Evolutionary conservation across 352 stramenopile species (phyloP), one percentile per base, ranked within the genome.

Genomic region (Globisporangium paddicum): DNA sequence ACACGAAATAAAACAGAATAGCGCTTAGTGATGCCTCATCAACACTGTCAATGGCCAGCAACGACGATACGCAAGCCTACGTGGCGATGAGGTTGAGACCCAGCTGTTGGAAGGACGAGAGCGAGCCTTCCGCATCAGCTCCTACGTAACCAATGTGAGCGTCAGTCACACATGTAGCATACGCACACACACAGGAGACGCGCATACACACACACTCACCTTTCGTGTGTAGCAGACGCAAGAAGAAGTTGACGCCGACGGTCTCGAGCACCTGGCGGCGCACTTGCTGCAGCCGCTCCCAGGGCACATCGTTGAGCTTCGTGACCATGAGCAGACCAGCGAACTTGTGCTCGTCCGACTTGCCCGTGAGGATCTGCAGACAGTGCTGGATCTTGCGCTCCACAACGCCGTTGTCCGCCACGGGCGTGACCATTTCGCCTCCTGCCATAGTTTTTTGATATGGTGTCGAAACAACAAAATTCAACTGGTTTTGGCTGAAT

Each of bases 261-360:
- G 67, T 87, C 14, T 73, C 65, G 11, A 93, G 68, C 45, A 93
- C 82, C 44, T 86, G 72, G 23, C 56, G 63, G 0, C 82, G 75
- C 65, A 93, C 60, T 37, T 74, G 60, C 60, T 78, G 73, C 47
- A 87, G 64, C 21, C 64, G 76, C 34, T 74, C 66, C 41, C 51
- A 51, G 19, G 75, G 60, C 21, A 92, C 58, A 8, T 79, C 62
- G 21, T 60, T 60, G 40, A 93, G 78, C 63, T 93, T 95, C 23
- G 86, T 89, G 73, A 93, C 64, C 86, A 95, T 95, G 37, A 93
- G 73, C 69, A 95, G 62, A 1, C 86, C 86, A 1, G 86, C 86
- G 55, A 95, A 93, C 64, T 93, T 93, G 77, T 95, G 82, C 68
- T 95, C 86, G 48, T 95, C 83, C 7, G 77, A 86, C 25, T 73